phyloP scores from a whole-genome alignment of 345 rosid species.

The Passiflora organensis region DNA sequence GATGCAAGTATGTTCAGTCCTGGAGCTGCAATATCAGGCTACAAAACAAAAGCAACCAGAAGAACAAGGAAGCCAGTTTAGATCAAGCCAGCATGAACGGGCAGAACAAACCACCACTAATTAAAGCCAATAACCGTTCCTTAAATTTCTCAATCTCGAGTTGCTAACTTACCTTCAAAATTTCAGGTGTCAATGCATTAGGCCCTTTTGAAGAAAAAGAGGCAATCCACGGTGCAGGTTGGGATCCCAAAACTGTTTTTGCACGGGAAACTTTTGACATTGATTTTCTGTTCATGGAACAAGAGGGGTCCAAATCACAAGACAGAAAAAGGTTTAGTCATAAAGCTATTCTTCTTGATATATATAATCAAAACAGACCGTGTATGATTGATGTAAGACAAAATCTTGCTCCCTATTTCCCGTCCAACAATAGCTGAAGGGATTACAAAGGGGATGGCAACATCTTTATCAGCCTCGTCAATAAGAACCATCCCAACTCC shows the following conservation, averaged over 20 bases:
- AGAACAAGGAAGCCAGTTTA: not conserved
- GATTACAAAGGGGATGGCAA: constrained; percentile 46
- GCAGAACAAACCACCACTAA: not conserved
- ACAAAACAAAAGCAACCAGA: constrained; percentile 15
- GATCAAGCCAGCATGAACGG: not conserved
- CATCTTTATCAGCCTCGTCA: constrained; percentile 40
- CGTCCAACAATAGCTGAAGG: constrained; percentile 51
- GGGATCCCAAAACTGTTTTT: constrained; percentile 41
- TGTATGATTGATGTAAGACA: constrained; percentile 35
- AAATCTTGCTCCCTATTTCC: constrained; percentile 34
- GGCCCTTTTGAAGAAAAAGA: constrained; percentile 56
- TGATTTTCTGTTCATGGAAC: constrained; percentile 31
- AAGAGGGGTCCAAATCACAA: constrained; percentile 14
- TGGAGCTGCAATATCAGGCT: constrained; percentile 57
- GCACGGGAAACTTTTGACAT: constrained; percentile 35
- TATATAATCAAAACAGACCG: constrained; percentile 30
- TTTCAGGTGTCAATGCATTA: constrained; percentile 45
- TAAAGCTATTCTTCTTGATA: constrained; percentile 1
- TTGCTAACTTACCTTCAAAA: constrained; percentile 38
- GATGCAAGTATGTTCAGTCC: constrained; percentile 58
- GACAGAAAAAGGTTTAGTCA: constrained; percentile 3
- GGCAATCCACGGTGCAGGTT: constrained; percentile 45
- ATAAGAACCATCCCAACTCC: constrained; percentile 55
- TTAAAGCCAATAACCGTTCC: not conserved
- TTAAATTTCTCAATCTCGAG: not conserved